Percentiles rank a stretch among this genome's conserved stretches.
Evolutionary conservation across 1,284 basidiomycete genomes (phyloP).

Genomic region (Omphalotus olearius): DNA sequence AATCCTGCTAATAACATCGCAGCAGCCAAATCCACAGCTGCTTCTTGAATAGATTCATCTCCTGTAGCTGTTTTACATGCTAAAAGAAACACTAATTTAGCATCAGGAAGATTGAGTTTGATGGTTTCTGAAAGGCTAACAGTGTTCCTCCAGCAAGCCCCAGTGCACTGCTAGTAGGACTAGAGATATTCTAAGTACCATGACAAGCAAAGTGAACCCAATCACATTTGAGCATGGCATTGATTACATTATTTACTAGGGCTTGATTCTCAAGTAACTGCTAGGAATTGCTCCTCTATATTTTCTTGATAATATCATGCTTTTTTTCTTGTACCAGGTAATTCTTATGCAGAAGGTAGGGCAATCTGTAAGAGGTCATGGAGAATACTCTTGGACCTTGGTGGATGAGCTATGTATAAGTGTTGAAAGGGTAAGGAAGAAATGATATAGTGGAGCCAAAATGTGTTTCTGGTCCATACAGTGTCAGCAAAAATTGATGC

Average conservation of each 20-base stretch:
- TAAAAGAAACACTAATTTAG: constrained; percentile 1
- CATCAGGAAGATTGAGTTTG: background rate
- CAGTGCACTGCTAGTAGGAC: background rate
- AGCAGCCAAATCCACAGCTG: constrained; percentile 7
- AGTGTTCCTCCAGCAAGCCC: background rate
- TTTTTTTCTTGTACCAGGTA: background rate
- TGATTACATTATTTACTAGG: background rate
- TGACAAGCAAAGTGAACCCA: constrained; percentile 5
- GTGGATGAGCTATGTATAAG: background rate
- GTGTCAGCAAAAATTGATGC: too few species aligned
- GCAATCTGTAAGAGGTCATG: background rate
- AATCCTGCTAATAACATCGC: constrained; percentile 7
- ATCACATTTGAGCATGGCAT: background rate
- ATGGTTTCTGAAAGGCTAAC: background rate
- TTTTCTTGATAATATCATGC: background rate
- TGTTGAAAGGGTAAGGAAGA: background rate
- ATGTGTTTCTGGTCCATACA: too few species aligned
- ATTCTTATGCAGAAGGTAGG: background rate
- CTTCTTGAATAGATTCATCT: background rate
- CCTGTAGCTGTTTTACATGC: constrained; percentile 8
- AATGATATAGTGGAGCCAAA: constrained; percentile 2
- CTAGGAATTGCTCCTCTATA: background rate
- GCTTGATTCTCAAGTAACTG: background rate
- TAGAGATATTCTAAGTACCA: background rate
- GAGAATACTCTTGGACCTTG: background rate